Evolutionary conservation across 192 early-diverging fungal genomes (phyloP), one percentile per base, ranked within the genome.

Genomic region (Chytriomyces sp.): DNA sequence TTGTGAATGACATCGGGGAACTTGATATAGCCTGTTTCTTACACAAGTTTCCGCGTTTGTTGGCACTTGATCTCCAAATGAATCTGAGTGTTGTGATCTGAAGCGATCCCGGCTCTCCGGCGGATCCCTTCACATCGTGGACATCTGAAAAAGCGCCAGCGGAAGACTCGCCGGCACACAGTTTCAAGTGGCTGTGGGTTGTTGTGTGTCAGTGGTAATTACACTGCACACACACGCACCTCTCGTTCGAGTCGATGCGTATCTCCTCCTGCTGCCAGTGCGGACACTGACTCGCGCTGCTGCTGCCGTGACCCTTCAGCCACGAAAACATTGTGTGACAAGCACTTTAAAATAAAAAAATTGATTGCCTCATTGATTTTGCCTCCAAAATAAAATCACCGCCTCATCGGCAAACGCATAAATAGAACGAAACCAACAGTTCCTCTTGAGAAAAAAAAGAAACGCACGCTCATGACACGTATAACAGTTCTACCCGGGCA

Each of bases 261-360:
- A 73, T 73, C 45, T 73, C 71, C 45, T 73, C 59, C 28, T 73
- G 59, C 59, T 73, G 71, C 71, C 71, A 73, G 60, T 28, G 35
- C 35, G 63, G 24, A 16, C 24, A 26, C 11, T 23, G 57, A n/a
- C 3, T 4, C 18, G 57, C 57, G 26, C 24, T 16, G 18, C 26
- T 64, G 63, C 24, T 64, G 11, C 11, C 24, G 24, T 13, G 11
- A 4, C 24, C 63, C 16, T 20, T 20, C 20, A 64, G 35, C 16
- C 44, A 46, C 16, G 46, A 48, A 68, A 68, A 48, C n/a, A 68
- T 68, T 23, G 62, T 64, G 13, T 26, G 24, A 64, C 16, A 28
- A 28, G 20, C 24, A 16, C 18, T 28, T 20, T 23, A 35, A 68
- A 68, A 23, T 1, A 64, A 64, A 4, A 26, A 64, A 35, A 64